Evolutionary conservation across 441 rosid genomes (phyloP), one percentile per base, ranked within the genome.

Genomic region (Populus trichocarpa): DNA sequence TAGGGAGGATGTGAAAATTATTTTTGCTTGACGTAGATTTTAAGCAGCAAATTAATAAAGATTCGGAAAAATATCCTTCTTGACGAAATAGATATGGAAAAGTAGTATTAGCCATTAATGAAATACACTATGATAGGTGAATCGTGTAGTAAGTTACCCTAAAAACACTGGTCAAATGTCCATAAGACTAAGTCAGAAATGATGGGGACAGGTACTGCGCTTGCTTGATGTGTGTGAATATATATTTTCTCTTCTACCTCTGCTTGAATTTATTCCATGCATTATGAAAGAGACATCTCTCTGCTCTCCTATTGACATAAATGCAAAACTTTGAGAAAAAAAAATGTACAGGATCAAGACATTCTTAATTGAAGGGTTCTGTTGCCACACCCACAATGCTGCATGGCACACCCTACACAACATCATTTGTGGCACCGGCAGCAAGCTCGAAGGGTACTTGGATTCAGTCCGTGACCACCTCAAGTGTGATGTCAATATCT

Each of bases 331-430:
- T 59, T 23, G 8, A 28, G 12, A 6, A 12, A 26, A 59, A 8
- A 0, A 36, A 8, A 9, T 1, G 11, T 28, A 12, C 89, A 96
- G 98, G 90, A 82, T 91, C 3, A 88, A 88, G 83, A 91, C 97
- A 38, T 96, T 85, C 83, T 83, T 96, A 86, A 74, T 93, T 14
- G 99, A 94, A 84, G 99, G 98, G 6, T 96, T 94, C 80, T 90
- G 87, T 80, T 90, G 97, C 88, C 99, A 96, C 87, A 93, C 98
- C 28, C 98, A 94, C 70, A 91, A 90, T 9, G 95, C 97, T 2
- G 95, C 98, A 2, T 96, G 99, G 99, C 98, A 96, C 81, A 93
- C 98, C 2, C 88, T 96, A 50, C 99, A 96, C 95, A 96, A 96
- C 88, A 89, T 94, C 57, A 91, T 96, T 20, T 94, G 90, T 76